These are phyloP conservation scores for Zygosaccharomyces kombuchaensis DNA, from an alignment of 805 yeast genomes.

Conservation along the genomic window DNA sequence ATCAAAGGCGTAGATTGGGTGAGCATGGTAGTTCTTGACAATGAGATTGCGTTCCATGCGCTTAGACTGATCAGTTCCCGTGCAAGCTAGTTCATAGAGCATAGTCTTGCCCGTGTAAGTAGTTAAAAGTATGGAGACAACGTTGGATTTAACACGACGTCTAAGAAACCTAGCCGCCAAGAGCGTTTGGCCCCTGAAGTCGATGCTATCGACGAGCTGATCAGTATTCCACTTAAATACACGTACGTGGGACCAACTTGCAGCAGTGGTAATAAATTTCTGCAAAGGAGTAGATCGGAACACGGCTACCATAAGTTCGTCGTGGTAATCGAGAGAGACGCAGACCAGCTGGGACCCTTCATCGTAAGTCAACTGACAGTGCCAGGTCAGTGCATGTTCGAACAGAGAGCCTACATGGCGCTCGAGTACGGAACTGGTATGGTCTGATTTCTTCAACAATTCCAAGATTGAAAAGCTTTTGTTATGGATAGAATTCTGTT, in stretches of 20 bases:
- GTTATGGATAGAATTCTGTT: constrained; percentile 9
- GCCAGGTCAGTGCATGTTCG: constrained; percentile 2
- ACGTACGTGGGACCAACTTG: constrained; percentile 12
- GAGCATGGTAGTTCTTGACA: constrained; percentile 19
- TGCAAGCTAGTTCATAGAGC: constrained; percentile 21
- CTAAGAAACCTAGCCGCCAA: constrained; percentile 18
- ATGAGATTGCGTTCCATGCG: constrained; percentile 21
- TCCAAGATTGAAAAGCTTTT: constrained; percentile 16
- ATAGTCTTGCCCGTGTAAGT: constrained; percentile 25
- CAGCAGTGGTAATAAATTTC: neutral
- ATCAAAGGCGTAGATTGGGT: constrained; percentile 17
- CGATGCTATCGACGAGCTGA: constrained; percentile 21
- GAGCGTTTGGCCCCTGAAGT: constrained; percentile 22
- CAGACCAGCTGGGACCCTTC: constrained; percentile 6
- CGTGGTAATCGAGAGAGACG: constrained; percentile 13
- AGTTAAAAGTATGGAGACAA: constrained; percentile 19
- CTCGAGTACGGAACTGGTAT: neutral
- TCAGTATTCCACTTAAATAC: constrained; percentile 17
- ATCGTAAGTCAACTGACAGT: neutral
- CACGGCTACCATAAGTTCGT: constrained; percentile 10
- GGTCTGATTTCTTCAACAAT: constrained; percentile 9
- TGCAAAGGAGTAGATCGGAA: constrained; percentile 10
- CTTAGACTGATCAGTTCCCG: constrained; percentile 2
- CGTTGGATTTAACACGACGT: constrained; percentile 9
- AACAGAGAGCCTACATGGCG: neutral